These are phyloP conservation scores for Volvox carteri DNA, from an alignment of 163 green algal genomes.

Conservation along the genomic window DNA sequence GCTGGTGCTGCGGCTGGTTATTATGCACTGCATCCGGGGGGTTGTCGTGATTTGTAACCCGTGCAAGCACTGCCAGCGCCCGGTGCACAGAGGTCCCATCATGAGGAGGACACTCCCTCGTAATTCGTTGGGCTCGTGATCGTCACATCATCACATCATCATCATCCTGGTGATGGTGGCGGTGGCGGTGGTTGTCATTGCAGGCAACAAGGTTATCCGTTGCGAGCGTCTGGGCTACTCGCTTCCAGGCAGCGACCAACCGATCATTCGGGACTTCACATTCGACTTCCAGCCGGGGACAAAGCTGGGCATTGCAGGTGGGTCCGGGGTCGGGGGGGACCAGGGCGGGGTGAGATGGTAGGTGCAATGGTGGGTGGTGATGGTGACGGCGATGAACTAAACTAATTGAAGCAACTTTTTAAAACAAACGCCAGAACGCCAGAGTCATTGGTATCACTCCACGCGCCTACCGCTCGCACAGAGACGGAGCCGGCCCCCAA, in stretches of 20 bases:
- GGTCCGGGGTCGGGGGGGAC: neutral
- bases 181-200: neutral
- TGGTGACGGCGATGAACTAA: neutral
- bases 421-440: neutral
- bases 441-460: neutral
- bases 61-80: no score
- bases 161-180: no score
- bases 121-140: no score
- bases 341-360: neutral
- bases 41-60: no score
- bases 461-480: neutral
- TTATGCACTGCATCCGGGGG: no score
- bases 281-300: constrained; percentile 81
- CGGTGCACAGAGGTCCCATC: no score
- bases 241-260: constrained; percentile 2
- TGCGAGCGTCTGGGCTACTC: constrained; percentile 60
- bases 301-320: constrained; percentile 85
- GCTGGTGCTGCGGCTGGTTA: no score
- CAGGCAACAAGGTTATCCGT: constrained; percentile 79
- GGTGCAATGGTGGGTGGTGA: neutral
- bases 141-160: no score
- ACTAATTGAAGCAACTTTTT: no score
- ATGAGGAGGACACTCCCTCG: no score
- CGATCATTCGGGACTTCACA: constrained; percentile 76
- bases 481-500: neutral